Conservation (phyloP, 345 rosid species). For the Eucalyptus sideroxylon region DNA sequence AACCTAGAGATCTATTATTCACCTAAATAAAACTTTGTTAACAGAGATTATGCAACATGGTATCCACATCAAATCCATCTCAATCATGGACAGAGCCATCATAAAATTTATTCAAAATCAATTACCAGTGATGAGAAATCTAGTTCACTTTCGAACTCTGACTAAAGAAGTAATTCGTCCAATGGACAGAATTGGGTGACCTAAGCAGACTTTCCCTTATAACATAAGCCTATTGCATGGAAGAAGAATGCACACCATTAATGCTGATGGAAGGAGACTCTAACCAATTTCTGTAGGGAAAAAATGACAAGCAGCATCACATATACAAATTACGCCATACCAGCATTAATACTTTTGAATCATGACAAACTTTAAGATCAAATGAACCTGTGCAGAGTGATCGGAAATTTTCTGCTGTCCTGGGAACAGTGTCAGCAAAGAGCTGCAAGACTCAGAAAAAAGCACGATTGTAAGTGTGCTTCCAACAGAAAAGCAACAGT, state of each 20-base stretch:
- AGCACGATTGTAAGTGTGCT: neutral
- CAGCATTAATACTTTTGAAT: neutral
- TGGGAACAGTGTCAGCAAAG: constrained; percentile 81
- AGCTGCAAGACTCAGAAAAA: constrained; percentile 37
- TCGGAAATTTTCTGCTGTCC: constrained; percentile 91
- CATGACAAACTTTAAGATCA: neutral
- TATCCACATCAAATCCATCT: neutral
- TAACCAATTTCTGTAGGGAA: neutral
- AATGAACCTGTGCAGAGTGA: constrained; percentile 86
- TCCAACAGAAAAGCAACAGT: neutral
- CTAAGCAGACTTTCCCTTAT: neutral
- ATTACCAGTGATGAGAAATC: neutral
- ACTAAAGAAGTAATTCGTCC: neutral
- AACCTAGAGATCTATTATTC: neutral
- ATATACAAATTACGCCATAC: neutral
- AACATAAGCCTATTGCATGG: neutral
- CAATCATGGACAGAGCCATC: neutral
- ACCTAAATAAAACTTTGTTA: neutral
- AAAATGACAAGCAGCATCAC: neutral
- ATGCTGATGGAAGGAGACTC: neutral
- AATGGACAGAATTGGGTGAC: neutral
- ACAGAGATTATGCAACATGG: neutral
- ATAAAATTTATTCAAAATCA: neutral
- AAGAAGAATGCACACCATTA: neutral
- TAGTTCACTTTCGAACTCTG: neutral